Conservation (phyloP, 148 eudicot genomes). For the Heliosperma pusillum region DNA sequence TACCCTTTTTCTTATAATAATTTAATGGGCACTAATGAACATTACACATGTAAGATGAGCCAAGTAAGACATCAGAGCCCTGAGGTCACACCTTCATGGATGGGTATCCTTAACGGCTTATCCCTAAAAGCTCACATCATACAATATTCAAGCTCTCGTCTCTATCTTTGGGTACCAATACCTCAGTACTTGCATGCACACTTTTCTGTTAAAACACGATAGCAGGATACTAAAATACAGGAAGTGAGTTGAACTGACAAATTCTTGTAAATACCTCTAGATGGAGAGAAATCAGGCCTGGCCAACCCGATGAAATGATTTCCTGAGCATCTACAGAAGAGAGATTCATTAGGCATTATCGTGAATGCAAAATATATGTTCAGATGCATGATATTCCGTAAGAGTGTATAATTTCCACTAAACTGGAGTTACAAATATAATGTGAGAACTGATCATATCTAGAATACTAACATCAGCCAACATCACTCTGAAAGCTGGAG, state of each 20-base stretch:
- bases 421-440: too few relatives aligned
- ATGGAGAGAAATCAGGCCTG: conserved; percentile 67
- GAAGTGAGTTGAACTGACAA: background rate
- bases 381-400: background rate
- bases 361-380: background rate
- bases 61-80: background rate
- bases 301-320: conserved; percentile 86
- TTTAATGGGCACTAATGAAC: background rate
- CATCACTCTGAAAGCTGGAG: too few relatives aligned
- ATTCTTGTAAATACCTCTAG: conserved; percentile 47
- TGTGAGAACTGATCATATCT: too few relatives aligned
- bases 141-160: background rate
- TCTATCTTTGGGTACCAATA: background rate
- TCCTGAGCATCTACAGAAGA: conserved; percentile 54
- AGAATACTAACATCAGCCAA: too few relatives aligned
- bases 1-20: background rate
- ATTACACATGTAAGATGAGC: background rate
- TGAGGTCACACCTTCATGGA: background rate
- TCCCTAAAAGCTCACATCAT: background rate
- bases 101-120: background rate
- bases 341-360: conserved; percentile 1
- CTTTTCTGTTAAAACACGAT: background rate
- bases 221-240: background rate
- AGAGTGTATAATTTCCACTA: background rate
- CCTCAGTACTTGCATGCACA: background rate